Conservation (phyloP, 176 grass and related monocot species). For the Oryza meyeriana region DNA sequence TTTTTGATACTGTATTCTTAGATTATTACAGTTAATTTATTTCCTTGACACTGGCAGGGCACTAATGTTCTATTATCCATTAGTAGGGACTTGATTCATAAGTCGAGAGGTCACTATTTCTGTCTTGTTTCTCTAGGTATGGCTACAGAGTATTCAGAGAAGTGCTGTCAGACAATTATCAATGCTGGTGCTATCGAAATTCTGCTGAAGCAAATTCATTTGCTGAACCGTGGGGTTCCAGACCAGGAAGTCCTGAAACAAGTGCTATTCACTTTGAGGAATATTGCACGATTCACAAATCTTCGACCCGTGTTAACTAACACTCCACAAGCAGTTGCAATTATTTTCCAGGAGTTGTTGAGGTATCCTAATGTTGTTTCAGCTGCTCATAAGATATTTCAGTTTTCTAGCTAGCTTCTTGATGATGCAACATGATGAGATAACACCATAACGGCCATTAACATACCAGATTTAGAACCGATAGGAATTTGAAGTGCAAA, state of each 20-base stretch:
- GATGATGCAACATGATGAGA: background rate
- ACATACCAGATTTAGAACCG: background rate
- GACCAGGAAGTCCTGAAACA: conserved; percentile 72
- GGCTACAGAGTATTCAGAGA: conserved; percentile 55
- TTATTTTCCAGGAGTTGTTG: conserved; percentile 59
- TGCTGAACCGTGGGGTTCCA: conserved; percentile 52
- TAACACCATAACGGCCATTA: background rate
- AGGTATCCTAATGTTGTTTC: conserved; percentile 30
- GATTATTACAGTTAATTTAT: background rate
- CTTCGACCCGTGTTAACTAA: conserved; percentile 36
- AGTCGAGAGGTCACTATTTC: conserved; percentile 5
- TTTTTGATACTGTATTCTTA: background rate
- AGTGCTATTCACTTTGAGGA: conserved; percentile 53
- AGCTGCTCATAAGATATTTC: background rate
- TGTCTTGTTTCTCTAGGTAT: conserved; percentile 34
- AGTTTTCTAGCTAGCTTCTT: conserved; percentile 3
- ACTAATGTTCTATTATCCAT: background rate
- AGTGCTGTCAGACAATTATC: conserved; percentile 54
- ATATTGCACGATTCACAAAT: conserved; percentile 39
- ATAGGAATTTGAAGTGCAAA: background rate
- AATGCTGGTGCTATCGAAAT: conserved; percentile 48
- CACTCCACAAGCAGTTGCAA: conserved; percentile 26
- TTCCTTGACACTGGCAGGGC: background rate
- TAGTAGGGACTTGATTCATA: background rate
- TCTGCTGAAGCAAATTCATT: conserved; percentile 48